A percentile compares a stretch with the other conserved stretches of the same genome.
Conservation (phyloP, 2,329 filamentous ascomycete genomes). For the Berkeleyomyces basicola region DNA sequence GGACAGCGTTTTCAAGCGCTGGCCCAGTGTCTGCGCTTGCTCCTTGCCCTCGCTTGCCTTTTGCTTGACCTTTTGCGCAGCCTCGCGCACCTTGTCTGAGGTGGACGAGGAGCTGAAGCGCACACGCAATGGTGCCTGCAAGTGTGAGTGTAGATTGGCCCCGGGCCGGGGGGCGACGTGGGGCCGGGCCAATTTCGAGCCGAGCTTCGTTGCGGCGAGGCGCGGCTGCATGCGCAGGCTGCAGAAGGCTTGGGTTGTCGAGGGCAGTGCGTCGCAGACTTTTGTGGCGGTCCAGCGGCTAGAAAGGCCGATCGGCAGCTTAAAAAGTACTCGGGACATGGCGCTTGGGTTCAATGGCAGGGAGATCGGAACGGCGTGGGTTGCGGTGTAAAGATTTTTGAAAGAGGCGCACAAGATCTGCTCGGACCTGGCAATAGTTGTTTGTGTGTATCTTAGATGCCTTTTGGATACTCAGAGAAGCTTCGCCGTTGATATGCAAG, state of each 20-base stretch:
- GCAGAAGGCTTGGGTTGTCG: neutral
- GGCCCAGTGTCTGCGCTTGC: conserved; percentile 36
- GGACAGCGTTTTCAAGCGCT: conserved; percentile 64
- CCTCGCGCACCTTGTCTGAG: conserved; percentile 4
- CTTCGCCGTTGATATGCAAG: no score
- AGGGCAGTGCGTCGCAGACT: neutral
- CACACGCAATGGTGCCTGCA: neutral
- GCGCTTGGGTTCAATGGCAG: neutral
- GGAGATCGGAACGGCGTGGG: no score
- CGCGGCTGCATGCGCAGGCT: neutral
- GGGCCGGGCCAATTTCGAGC: neutral
- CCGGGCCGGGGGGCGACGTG: neutral
- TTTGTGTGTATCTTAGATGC: no score
- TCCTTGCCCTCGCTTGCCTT: conserved; percentile 10
- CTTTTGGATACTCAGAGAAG: no score
- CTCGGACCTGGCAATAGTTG: no score
- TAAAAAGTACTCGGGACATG: conserved; percentile 2
- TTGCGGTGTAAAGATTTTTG: no score
- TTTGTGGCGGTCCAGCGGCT: conserved; percentile 1
- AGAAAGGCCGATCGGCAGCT: neutral
- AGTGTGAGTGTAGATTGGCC: neutral
- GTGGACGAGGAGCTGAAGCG: conserved; percentile 7
- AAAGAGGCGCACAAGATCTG: no score
- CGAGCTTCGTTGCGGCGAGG: neutral
- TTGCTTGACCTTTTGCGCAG: conserved; percentile 6